Percentiles rank a stretch among this genome's conserved stretches.
Conservation (phyloP, 1,284 basidiomycete genomes). For the Stereum hirsutum region DNA sequence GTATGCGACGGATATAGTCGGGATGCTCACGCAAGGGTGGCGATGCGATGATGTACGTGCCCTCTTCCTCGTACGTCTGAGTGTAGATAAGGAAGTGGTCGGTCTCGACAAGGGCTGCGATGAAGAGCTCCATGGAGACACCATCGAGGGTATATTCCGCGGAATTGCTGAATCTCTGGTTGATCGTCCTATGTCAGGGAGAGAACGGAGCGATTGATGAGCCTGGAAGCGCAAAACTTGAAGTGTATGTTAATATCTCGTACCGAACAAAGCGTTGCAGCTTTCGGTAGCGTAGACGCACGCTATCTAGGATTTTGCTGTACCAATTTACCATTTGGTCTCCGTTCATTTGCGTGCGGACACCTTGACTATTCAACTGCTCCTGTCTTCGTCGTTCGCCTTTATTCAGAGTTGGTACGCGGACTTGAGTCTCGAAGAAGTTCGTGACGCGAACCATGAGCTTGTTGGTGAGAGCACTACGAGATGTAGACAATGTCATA, state of each 20-base stretch:
- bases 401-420: constrained; percentile 44
- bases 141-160: constrained; percentile 88
- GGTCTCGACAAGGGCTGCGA: constrained; percentile 74
- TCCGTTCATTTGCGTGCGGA: constrained; percentile 46
- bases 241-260: constrained; percentile 8
- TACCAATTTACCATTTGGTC: constrained; percentile 88
- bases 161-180: constrained; percentile 89
- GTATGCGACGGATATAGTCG: constrained; percentile 72
- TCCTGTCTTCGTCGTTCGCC: constrained; percentile 8
- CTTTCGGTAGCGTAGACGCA: constrained; percentile 88
- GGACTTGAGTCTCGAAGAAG: constrained; percentile 92
- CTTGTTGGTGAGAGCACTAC: constrained; percentile 80
- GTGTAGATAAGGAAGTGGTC: constrained; percentile 97
- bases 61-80: constrained; percentile 80
- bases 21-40: constrained; percentile 78
- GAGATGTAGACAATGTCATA: constrained; percentile 1
- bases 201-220: not conserved
- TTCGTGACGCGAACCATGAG: constrained; percentile 86
- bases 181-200: constrained; percentile 46
- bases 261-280: constrained; percentile 89
- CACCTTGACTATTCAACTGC: constrained; percentile 14
- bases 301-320: constrained; percentile 88
- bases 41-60: constrained; percentile 91
- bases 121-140: constrained; percentile 74
- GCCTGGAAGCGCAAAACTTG: not conserved